Evolutionary conservation across 495 filamentous ascomycete species (phyloP).

Genomic region (Penicilliopsis zonata): DNA sequence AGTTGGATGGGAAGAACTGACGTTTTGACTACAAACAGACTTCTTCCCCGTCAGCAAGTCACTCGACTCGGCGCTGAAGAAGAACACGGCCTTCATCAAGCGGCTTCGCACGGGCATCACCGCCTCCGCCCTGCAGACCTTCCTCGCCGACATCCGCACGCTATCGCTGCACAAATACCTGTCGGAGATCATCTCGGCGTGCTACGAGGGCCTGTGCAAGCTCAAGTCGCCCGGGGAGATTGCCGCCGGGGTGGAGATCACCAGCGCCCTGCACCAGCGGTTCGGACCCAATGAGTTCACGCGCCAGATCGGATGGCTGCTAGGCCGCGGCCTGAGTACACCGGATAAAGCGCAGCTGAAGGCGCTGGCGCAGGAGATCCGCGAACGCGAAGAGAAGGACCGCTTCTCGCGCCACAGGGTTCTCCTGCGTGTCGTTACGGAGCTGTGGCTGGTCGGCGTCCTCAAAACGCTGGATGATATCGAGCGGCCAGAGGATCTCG

Average conservation of each 20-base stretch:
- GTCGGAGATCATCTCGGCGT: slow-evolving; percentile 95
- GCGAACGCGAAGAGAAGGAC: slow-evolving; percentile 94
- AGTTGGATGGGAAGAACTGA: too few relatives aligned
- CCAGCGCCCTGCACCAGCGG: slow-evolving; percentile 89
- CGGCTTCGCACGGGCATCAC: slow-evolving; percentile 84
- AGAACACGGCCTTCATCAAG: slow-evolving; percentile 98
- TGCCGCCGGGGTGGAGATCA: slow-evolving; percentile 80
- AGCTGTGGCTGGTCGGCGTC: slow-evolving; percentile 89
- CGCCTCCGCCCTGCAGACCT: slow-evolving; percentile 61
- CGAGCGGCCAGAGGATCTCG: slow-evolving; percentile 69
- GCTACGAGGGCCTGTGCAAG: slow-evolving; percentile 87
- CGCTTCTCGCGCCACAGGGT: slow-evolving; percentile 75
- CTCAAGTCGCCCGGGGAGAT: slow-evolving; percentile 85
- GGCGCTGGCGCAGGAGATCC: slow-evolving; percentile 60
- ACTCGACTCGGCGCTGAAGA: slow-evolving; percentile 94
- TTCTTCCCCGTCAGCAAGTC: slow-evolving; percentile 67
- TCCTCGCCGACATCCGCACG: slow-evolving; percentile 83
- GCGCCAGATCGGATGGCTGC: slow-evolving; percentile 78
- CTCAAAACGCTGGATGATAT: slow-evolving; percentile 84
- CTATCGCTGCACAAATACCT: slow-evolving; percentile 95
- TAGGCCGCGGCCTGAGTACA: slow-evolving; percentile 84
- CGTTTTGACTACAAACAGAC: slow-evolving; percentile 50
- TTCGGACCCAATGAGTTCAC: slow-evolving; percentile 91
- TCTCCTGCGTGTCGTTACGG: slow-evolving; percentile 80
- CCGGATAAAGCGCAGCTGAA: slow-evolving; percentile 84